Conservation (phyloP, 495 filamentous ascomycete genomes). For the Terfezia claveryi region DNA sequence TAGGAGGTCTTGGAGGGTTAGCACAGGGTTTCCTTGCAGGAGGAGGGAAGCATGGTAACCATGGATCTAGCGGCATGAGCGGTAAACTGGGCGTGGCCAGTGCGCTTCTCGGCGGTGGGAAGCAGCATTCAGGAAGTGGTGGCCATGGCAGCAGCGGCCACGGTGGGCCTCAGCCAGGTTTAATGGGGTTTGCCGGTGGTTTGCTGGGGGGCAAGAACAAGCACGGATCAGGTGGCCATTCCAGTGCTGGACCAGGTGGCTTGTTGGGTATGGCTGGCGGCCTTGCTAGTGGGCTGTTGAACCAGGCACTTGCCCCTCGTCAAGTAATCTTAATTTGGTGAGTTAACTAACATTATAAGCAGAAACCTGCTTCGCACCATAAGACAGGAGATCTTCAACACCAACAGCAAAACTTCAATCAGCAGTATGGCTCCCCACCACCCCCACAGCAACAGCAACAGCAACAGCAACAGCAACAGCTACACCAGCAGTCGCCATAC, state of each 20-base stretch:
- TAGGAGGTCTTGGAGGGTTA: slow-evolving; percentile 12
- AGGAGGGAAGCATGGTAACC: slow-evolving; percentile 5
- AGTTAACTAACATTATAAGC: neutral
- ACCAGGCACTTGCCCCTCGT: neutral
- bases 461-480: slow-evolving; percentile 5
- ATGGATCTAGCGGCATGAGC: slow-evolving; percentile 1
- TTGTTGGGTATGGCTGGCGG: neutral
- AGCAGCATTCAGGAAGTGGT: neutral
- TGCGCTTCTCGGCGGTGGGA: slow-evolving; percentile 12
- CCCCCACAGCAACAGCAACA: neutral
- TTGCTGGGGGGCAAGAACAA: slow-evolving; percentile 11
- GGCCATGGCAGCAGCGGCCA: slow-evolving; percentile 1
- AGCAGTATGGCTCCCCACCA: neutral
- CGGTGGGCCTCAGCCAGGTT: neutral
- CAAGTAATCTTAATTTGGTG: neutral
- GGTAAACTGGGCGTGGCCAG: slow-evolving; percentile 6
- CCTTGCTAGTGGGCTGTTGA: neutral
- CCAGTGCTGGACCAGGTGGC: neutral
- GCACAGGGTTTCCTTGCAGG: slow-evolving; percentile 7
- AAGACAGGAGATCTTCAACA: neutral
- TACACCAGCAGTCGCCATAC: slow-evolving; percentile 9
- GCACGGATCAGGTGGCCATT: neutral
- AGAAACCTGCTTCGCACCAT: neutral
- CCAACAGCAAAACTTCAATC: neutral
- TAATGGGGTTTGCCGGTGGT: slow-evolving; percentile 6